Conservation (phyloP, 345 rosid genomes). For the Eucalyptus polyanthemos region DNA sequence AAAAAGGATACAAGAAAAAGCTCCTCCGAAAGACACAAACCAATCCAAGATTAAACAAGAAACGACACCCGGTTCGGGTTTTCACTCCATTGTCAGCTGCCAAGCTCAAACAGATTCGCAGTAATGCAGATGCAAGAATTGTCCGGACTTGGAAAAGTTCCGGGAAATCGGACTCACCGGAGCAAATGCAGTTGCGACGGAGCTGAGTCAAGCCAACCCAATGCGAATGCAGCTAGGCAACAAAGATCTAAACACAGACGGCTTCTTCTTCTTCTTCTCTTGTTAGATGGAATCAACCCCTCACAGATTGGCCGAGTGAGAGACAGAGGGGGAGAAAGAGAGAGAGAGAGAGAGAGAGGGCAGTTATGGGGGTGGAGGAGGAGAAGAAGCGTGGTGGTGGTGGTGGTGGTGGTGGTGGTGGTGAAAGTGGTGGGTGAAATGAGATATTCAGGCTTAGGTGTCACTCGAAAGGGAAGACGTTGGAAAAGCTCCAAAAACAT, state of each 20-base stretch:
- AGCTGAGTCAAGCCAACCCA: background rate
- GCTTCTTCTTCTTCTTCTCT: background rate
- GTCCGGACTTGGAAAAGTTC: background rate
- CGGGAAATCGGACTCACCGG: slow-evolving; percentile 16
- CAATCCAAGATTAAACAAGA: background rate
- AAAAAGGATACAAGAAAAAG: background rate
- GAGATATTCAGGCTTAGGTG: slow-evolving; percentile 8
- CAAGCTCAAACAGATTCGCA: background rate
- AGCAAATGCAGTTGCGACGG: slow-evolving; percentile 15
- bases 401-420: slow-evolving; percentile 5
- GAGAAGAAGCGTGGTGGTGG: background rate
- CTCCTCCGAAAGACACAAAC: background rate
- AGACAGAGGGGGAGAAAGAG: background rate
- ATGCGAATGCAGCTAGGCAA: background rate
- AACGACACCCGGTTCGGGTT: background rate
- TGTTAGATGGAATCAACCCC: background rate
- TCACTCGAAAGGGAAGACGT: background rate
- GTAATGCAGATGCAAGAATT: background rate
- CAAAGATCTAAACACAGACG: slow-evolving; percentile 9
- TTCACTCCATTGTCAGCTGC: background rate
- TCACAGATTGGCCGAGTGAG: background rate
- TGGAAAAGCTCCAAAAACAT: background rate
- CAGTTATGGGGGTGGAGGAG: background rate
- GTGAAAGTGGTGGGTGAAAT: slow-evolving; percentile 3
- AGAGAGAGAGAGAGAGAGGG: background rate